Evolutionary conservation across 1,284 basidiomycete species (phyloP).

Genomic region (Abortiporus biennis): DNA sequence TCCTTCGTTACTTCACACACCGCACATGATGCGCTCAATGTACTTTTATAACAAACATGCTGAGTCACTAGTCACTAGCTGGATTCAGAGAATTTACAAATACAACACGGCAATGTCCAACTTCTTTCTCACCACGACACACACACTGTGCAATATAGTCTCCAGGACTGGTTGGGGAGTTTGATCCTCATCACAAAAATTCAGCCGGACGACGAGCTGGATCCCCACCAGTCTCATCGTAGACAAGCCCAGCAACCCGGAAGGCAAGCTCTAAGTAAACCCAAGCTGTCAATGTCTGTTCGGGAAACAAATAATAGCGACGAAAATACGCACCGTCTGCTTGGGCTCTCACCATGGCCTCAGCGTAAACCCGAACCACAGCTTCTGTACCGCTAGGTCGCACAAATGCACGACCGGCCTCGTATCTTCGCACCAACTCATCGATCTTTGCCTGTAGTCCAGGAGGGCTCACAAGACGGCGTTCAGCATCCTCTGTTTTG

Average conservation of each 20-base stretch:
- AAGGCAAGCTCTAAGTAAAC: constrained; percentile 83
- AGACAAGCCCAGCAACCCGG: constrained; percentile 78
- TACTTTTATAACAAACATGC: no score
- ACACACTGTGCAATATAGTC: no score
- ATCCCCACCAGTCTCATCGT: constrained; percentile 74
- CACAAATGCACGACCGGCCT: constrained; percentile 89
- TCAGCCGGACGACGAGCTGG: constrained; percentile 61
- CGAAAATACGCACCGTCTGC: constrained; percentile 72
- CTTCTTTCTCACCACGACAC: no score
- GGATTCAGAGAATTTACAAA: no score
- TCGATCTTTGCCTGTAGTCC: constrained; percentile 88
- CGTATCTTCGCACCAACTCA: constrained; percentile 75
- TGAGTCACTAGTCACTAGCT: no score
- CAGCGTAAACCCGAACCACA: constrained; percentile 97
- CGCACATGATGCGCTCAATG: no score
- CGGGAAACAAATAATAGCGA: constrained; percentile 2
- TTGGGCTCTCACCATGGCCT: constrained; percentile 70
- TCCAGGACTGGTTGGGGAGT: no score
- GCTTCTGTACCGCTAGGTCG: constrained; percentile 98
- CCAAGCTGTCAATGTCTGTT: constrained; percentile 27
- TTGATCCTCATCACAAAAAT: constrained; percentile 44
- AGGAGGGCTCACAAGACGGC: constrained; percentile 74
- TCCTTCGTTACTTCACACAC: no score
- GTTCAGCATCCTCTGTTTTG: constrained; percentile 92
- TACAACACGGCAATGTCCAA: no score